These are phyloP conservation scores for Leptodermis oblonga DNA, from an alignment of 257 asterid species.

Conservation along the genomic window DNA sequence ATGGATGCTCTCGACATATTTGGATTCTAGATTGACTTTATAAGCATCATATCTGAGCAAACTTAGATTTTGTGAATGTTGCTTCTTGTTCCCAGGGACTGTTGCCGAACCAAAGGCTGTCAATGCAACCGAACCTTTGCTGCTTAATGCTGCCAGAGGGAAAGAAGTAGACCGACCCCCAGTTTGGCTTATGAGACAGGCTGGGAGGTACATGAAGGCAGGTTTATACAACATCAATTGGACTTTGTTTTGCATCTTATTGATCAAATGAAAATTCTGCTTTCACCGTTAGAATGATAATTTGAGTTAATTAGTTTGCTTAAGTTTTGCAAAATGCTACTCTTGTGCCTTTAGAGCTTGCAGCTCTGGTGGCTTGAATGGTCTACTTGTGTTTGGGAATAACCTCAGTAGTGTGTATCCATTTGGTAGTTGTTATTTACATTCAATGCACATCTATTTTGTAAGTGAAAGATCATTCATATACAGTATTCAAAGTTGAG, in stretches of 20 bases:
- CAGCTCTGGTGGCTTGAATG: neutral
- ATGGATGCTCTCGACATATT: neutral
- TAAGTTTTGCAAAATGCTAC: neutral
- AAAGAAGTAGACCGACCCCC: slow-evolving; percentile 96
- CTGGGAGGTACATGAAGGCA: slow-evolving; percentile 99
- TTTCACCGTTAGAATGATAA: neutral
- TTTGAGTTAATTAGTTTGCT: neutral
- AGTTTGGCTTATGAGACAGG: slow-evolving; percentile 99
- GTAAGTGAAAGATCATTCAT: neutral
- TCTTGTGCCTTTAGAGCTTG: neutral
- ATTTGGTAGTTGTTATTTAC: neutral
- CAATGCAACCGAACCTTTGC: slow-evolving; percentile 71
- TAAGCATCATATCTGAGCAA: neutral
- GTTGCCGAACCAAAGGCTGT: slow-evolving; percentile 80
- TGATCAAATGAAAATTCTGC: neutral
- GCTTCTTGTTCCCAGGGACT: slow-evolving; percentile 42
- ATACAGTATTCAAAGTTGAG: neutral
- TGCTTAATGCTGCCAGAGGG: slow-evolving; percentile 85
- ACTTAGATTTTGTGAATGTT: slow-evolving; percentile 8
- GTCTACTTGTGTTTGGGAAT: neutral
- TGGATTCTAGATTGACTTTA: neutral
- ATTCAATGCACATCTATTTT: neutral
- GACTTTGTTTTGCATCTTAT: neutral
- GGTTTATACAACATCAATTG: slow-evolving; percentile 38
- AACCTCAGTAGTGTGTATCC: neutral